Evolutionary conservation across 179 eudicot genomes (phyloP).

Genomic region (Beta lomatogona): DNA sequence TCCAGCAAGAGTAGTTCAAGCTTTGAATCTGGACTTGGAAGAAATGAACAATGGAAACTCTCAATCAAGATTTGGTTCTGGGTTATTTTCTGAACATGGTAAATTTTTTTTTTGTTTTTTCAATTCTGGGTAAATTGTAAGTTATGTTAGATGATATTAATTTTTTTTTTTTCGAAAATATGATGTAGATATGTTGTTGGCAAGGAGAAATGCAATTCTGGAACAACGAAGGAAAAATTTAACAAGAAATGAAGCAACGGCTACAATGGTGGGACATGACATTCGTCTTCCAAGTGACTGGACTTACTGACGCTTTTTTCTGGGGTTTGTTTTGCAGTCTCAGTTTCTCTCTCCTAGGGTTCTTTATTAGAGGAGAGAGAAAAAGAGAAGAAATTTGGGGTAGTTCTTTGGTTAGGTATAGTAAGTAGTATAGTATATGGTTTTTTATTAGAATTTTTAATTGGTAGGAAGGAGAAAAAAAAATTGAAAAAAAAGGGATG

Average conservation of each 20-base stretch:
- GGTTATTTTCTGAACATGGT: conserved; percentile 41
- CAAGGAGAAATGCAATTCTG: conserved; percentile 47
- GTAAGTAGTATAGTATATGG: neutral
- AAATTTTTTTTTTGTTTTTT: neutral
- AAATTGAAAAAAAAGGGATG: neutral
- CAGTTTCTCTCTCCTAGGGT: conserved; percentile 24
- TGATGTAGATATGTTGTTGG: conserved; percentile 43
- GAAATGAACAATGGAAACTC: conserved; percentile 25
- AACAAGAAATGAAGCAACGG: conserved; percentile 19
- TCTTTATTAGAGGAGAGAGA: conserved; percentile 20
- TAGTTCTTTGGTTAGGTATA: neutral
- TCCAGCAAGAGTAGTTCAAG: conserved; percentile 46
- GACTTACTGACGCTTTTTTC: conserved; percentile 43
- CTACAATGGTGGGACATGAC: conserved; percentile 35
- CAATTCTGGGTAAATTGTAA: no score
- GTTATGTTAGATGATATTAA: neutral
- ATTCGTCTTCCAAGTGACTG: conserved; percentile 64
- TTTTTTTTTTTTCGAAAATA: neutral
- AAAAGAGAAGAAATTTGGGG: neutral
- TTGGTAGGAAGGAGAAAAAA: no score
- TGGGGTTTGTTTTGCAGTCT: neutral
- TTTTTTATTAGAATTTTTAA: neutral
- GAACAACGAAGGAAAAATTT: conserved; percentile 34
- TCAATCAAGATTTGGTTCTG: conserved; percentile 23
- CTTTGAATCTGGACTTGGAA: conserved; percentile 35